A percentile compares a stretch with the other conserved stretches of the same genome.
Conservation (phyloP, 495 filamentous ascomycete species). For the Cairneyella variabilis region DNA sequence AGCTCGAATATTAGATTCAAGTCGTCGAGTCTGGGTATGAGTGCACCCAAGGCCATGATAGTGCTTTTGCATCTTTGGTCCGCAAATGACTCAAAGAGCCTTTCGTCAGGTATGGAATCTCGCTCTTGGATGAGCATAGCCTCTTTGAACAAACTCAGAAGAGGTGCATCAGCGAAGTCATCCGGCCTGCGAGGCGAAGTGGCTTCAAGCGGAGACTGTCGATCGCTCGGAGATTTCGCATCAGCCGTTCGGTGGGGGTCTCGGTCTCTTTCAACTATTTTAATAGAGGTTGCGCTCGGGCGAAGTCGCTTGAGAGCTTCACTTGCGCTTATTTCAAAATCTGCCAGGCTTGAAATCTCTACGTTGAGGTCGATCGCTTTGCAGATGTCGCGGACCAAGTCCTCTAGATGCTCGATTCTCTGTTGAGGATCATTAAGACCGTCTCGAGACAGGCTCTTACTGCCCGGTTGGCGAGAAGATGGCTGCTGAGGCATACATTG, state of each 20-base stretch:
- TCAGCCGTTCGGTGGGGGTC: not conserved
- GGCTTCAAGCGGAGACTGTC: constrained; percentile 3
- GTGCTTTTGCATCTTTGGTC: constrained; percentile 26
- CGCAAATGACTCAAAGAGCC: constrained; percentile 25
- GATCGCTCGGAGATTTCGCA: not conserved
- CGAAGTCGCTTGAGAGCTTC: constrained; percentile 7
- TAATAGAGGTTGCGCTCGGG: not conserved
- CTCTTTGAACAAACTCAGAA: constrained; percentile 40
- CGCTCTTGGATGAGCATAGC: constrained; percentile 30
- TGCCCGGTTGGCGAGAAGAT: not conserved
- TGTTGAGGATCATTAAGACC: not conserved
- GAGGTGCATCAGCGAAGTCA: constrained; percentile 38
- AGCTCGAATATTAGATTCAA: constrained; percentile 30
- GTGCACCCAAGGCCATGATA: constrained; percentile 23
- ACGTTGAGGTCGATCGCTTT: not conserved
- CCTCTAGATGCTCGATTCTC: constrained; percentile 8
- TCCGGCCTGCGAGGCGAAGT: no score
- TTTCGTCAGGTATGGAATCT: constrained; percentile 14
- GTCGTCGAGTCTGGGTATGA: constrained; percentile 33
- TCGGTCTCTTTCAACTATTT: not conserved
- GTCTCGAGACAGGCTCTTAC: not conserved
- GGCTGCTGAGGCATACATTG: constrained; percentile 7
- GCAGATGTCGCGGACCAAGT: constrained; percentile 7
- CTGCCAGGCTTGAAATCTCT: not conserved
- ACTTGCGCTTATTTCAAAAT: constrained; percentile 2